Evolutionary conservation across 192 early-diverging fungal genomes (phyloP).

Genomic region (Coemansia sp.): DNA sequence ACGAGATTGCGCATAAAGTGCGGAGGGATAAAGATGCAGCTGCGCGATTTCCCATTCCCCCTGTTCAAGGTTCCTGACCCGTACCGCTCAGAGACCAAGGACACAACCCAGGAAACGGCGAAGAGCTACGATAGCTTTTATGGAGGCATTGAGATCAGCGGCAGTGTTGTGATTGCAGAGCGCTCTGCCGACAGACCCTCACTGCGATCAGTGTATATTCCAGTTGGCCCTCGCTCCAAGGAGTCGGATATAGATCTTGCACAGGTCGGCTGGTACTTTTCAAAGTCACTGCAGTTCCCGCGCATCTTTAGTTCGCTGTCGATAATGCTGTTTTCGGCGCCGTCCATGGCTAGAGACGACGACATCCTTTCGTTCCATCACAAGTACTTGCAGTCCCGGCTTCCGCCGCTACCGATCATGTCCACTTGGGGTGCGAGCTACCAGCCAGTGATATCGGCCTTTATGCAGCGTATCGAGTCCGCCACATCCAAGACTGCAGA

Average conservation of each 20-base stretch:
- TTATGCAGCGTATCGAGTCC: constrained; percentile 55
- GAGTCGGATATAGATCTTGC: constrained; percentile 27
- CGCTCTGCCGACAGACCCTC: constrained; percentile 41
- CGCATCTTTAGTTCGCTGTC: constrained; percentile 47
- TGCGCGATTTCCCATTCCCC: constrained; percentile 57
- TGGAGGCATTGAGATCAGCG: constrained; percentile 46
- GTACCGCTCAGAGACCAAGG: constrained; percentile 25
- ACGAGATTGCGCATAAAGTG: constrained; percentile 48
- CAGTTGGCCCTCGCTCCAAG: constrained; percentile 37
- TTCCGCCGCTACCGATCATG: constrained; percentile 48
- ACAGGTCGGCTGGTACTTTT: constrained; percentile 42
- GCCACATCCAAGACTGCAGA: constrained; percentile 52
- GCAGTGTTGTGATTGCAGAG: constrained; percentile 48
- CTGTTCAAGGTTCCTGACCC: constrained; percentile 54
- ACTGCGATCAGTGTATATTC: constrained; percentile 43
- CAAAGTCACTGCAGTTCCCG: constrained; percentile 53
- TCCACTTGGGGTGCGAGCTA: constrained; percentile 55
- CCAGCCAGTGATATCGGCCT: constrained; percentile 54
- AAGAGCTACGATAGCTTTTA: constrained; percentile 42
- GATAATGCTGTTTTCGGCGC: constrained; percentile 45
- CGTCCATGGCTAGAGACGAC: constrained; percentile 3
- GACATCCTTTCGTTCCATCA: constrained; percentile 16
- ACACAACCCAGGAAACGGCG: background rate
- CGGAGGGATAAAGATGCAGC: constrained; percentile 48
- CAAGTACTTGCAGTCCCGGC: constrained; percentile 14